Conservation (phyloP, 768 basidiomycete genomes). For the Lentinus brumalis region DNA sequence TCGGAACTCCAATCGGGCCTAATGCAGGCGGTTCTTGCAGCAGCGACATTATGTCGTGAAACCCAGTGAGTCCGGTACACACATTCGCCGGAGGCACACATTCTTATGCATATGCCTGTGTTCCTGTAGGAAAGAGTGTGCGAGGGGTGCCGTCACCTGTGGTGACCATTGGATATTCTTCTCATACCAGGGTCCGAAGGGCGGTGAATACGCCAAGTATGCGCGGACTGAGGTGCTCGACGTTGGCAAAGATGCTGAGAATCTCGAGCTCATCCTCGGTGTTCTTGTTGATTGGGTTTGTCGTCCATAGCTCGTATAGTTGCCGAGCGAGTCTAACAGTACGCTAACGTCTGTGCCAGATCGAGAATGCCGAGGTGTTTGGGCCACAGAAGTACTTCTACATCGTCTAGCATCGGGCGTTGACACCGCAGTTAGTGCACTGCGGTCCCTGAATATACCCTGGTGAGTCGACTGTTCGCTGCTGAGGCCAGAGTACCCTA, state of each 20-base stretch:
- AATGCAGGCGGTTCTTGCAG: background rate
- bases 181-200: constrained; percentile 4
- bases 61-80: background rate
- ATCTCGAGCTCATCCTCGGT: background rate
- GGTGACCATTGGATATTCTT: constrained; percentile 7
- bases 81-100: background rate
- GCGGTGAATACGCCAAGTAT: constrained; percentile 3
- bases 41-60: background rate
- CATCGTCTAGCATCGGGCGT: background rate
- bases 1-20: background rate
- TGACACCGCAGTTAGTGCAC: background rate
- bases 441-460: background rate
- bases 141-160: constrained; percentile 1
- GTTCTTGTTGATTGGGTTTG: constrained; percentile 1
- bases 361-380: constrained; percentile 7
- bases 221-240: constrained; percentile 2
- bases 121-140: constrained; percentile 2
- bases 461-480: background rate
- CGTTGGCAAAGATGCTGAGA: background rate
- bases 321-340: background rate
- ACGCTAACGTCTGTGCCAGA: background rate
- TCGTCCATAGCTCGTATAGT: background rate
- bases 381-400: constrained; percentile 7
- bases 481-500: background rate
- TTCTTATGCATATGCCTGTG: background rate